phyloP scores from a whole-genome alignment of 805 yeast species.

The Pichia kluyveri region DNA sequence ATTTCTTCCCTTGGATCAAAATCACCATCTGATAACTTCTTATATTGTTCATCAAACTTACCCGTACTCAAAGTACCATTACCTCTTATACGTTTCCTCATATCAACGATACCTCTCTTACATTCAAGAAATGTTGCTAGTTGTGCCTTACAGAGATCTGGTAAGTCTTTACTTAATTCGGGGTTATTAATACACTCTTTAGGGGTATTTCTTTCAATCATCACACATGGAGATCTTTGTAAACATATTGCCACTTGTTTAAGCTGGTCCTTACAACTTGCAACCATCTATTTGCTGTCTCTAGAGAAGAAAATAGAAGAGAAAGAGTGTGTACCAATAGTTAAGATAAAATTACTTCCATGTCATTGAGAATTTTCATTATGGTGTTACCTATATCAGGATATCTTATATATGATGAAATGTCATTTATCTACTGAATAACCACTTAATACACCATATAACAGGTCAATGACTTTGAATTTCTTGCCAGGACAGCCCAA shows the following conservation, averaged over 20 bases:
- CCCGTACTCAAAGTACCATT: slow-evolving; percentile 93
- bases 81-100: slow-evolving; percentile 86
- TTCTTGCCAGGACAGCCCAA: slow-evolving; percentile 86
- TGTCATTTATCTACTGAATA: too few relatives aligned
- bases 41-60: slow-evolving; percentile 80
- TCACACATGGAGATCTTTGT: slow-evolving; percentile 93
- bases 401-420: too few relatives aligned
- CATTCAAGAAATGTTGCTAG: slow-evolving; percentile 84
- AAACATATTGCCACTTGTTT: slow-evolving; percentile 93
- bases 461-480: background rate
- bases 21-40: slow-evolving; percentile 68
- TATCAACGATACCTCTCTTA: slow-evolving; percentile 82
- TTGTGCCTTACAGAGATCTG: slow-evolving; percentile 81
- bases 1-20: slow-evolving; percentile 78
- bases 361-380: too few relatives aligned
- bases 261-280: slow-evolving; percentile 86
- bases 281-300: slow-evolving; percentile 35
- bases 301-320: background rate
- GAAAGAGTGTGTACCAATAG: too few relatives aligned
- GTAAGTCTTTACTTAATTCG: slow-evolving; percentile 63
- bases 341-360: too few relatives aligned
- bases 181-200: slow-evolving; percentile 81
- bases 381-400: background rate
- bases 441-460: too few relatives aligned
- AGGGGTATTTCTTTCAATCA: slow-evolving; percentile 83